phyloP scores from a whole-genome alignment of 106 monocot genomes.

The Allium fistulosum region DNA sequence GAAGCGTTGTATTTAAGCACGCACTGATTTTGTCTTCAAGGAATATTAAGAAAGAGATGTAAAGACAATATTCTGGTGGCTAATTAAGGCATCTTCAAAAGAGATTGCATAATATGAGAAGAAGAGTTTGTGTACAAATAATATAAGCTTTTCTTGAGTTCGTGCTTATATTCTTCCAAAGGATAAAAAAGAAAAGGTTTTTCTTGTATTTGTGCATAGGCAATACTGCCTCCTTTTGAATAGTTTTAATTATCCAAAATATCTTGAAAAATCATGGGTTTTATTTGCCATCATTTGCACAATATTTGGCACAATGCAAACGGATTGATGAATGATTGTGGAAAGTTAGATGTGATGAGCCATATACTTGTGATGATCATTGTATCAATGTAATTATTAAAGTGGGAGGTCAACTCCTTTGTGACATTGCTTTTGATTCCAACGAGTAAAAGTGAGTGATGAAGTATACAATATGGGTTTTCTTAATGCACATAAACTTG shows the following conservation, averaged over 20 bases:
- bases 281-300: neutral
- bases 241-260: neutral
- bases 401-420: too few relatives aligned
- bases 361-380: too few relatives aligned
- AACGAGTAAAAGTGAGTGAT: too few relatives aligned
- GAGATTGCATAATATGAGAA: neutral
- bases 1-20: slow-evolving; percentile 4
- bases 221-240: neutral
- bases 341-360: too few relatives aligned
- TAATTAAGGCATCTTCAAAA: slow-evolving; percentile 1
- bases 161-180: too few relatives aligned
- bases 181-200: neutral
- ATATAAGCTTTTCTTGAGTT: neutral
- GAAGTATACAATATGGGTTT: too few relatives aligned
- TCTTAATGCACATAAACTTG: too few relatives aligned
- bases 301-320: too few relatives aligned
- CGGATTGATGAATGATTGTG: too few relatives aligned
- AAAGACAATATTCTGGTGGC: slow-evolving; percentile 9
- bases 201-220: neutral
- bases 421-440: too few relatives aligned
- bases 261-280: neutral
- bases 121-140: neutral
- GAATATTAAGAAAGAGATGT: slow-evolving; percentile 16
- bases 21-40: neutral
- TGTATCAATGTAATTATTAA: too few relatives aligned